Percentiles rank a stretch among this genome's conserved stretches.
Conservation (phyloP, 2,329 filamentous ascomycete species). For the Akanthomyces dipterigenus region DNA sequence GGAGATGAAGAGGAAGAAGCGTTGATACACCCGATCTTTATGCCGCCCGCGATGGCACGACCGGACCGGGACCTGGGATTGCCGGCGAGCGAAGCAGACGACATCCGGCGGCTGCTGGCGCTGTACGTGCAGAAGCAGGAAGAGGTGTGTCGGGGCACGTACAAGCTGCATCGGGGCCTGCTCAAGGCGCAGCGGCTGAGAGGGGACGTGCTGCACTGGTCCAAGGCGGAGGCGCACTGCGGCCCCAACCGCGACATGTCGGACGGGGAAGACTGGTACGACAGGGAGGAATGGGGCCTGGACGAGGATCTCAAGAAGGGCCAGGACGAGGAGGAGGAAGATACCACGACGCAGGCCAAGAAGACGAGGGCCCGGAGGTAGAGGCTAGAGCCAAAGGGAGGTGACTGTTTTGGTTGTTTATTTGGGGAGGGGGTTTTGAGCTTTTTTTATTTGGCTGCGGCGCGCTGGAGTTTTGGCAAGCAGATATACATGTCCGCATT, state of each 20-base stretch:
- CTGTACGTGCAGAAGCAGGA: constrained; percentile 82
- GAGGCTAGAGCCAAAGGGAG: background rate
- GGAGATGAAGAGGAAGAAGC: constrained; percentile 30
- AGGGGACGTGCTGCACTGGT: constrained; percentile 65
- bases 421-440: background rate
- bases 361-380: constrained; percentile 51
- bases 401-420: background rate
- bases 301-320: constrained; percentile 73
- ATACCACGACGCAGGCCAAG: constrained; percentile 49
- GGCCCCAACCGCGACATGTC: constrained; percentile 66
- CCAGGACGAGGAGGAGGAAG: constrained; percentile 76
- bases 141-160: constrained; percentile 67
- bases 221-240: constrained; percentile 69
- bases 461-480: background rate
- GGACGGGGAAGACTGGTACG: constrained; percentile 86
- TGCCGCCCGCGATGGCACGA: constrained; percentile 53
- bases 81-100: constrained; percentile 67
- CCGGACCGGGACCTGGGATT: constrained; percentile 67
- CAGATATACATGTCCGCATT: background rate
- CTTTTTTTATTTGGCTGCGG: background rate
- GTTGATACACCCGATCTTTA: constrained; percentile 70
- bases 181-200: constrained; percentile 66
- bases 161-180: constrained; percentile 62
- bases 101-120: constrained; percentile 66
- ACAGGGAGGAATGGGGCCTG: constrained; percentile 71